These are phyloP conservation scores for Penicillium pulvis DNA, from an alignment of 495 filamentous ascomycete genomes.

Conservation along the genomic window DNA sequence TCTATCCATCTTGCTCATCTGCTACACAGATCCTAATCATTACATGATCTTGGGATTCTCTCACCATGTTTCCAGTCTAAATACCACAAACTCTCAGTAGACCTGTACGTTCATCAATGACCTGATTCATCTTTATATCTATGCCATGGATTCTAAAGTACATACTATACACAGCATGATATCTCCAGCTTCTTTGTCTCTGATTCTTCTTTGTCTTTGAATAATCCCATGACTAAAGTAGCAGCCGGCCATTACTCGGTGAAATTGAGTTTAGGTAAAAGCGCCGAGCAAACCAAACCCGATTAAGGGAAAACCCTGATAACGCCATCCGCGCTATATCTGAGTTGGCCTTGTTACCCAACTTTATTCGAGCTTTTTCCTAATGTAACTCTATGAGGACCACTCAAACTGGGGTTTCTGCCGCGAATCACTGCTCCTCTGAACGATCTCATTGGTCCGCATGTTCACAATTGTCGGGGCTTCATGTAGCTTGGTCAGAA, in stretches of 20 bases:
- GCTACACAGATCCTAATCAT: too few relatives aligned
- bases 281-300: neutral
- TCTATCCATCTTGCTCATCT: too few relatives aligned
- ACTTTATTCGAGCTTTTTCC: neutral
- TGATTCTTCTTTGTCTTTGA: too few relatives aligned
- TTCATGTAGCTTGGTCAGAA: neutral
- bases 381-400: neutral
- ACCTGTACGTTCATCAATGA: too few relatives aligned
- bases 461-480: neutral
- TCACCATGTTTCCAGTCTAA: too few relatives aligned
- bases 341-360: slow-evolving; percentile 1
- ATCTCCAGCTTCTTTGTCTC: too few relatives aligned
- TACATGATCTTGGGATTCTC: too few relatives aligned
- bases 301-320: slow-evolving; percentile 13
- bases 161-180: too few relatives aligned
- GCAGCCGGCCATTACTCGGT: neutral
- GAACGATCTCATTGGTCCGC: neutral
- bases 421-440: neutral
- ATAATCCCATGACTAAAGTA: too few relatives aligned
- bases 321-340: slow-evolving; percentile 27
- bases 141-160: too few relatives aligned
- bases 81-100: too few relatives aligned
- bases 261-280: slow-evolving; percentile 3
- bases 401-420: neutral
- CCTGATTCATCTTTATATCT: too few relatives aligned